A percentile compares a stretch with the other conserved stretches of the same genome.
These are phyloP conservation scores for Paratrypanosoma confusum DNA, from an alignment of 208 protist genomes.

Conservation along the genomic window DNA sequence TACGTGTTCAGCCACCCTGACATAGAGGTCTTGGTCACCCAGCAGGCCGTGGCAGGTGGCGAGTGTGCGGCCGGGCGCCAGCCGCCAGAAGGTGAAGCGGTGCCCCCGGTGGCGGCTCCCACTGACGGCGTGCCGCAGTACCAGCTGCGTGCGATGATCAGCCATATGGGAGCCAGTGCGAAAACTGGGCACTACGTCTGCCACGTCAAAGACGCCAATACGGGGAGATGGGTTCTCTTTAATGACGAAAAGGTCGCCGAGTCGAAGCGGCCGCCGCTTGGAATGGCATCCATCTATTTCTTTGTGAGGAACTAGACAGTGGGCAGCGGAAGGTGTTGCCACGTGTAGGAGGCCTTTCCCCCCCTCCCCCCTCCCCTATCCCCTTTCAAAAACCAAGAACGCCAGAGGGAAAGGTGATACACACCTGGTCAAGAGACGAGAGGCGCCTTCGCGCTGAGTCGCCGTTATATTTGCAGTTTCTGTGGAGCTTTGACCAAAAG, in stretches of 20 bases:
- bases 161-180: constrained; percentile 83
- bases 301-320: constrained; percentile 34
- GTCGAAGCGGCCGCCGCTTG: constrained; percentile 82
- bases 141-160: constrained; percentile 78
- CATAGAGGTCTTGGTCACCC: constrained; percentile 37
- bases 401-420: too few species aligned
- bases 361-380: too few species aligned
- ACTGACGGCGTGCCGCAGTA: constrained; percentile 59
- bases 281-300: constrained; percentile 89
- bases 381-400: too few species aligned
- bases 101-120: background rate
- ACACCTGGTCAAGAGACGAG: too few species aligned
- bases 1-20: constrained; percentile 94
- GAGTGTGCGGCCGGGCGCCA: background rate
- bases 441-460: too few species aligned
- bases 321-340: too few species aligned
- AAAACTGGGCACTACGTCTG: constrained; percentile 87
- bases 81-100: background rate
- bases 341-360: too few species aligned
- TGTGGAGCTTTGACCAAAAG: too few species aligned
- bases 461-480: too few species aligned
- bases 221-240: constrained; percentile 85
- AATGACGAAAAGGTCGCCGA: constrained; percentile 93
- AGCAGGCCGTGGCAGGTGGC: constrained; percentile 13
- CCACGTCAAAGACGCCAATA: constrained; percentile 67